Evolutionary conservation across 2,329 filamentous ascomycete genomes (phyloP), one percentile per base, ranked within the genome.

Genomic region (Chrysoporthe austroafricana): DNA sequence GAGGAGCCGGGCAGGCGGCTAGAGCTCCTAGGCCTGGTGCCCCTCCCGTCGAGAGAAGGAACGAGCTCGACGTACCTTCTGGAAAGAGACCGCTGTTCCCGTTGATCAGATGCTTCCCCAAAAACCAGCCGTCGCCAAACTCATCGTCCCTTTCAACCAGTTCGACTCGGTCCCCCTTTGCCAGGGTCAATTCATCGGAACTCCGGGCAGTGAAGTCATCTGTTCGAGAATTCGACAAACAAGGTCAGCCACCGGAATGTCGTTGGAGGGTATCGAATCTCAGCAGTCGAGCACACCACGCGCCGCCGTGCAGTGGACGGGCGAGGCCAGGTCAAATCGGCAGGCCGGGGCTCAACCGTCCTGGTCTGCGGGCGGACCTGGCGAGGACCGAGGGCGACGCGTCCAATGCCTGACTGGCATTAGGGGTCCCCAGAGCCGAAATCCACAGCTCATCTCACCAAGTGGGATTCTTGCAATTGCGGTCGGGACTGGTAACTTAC

Each of bases 161-260:
- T 81, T 95, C 91, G 70, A 96, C 90, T 71, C 91, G 88, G 75
- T 96, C 92, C 73, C 92, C 94, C 76, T 96, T 96, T 66, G 88
- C 84, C 72, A 99, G 85, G 73, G 89, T 96, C 76, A 99, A 85
- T 84, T 99, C 96, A 80, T 99, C 96, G 67, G 92, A 91, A 79
- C 94, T 96, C 73, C 96, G 90, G 67, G 95, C 94, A 73, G 90
- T 84, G 78, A 99, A 98, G 80, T 97, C 94, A 81, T 99, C 93
- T 97, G 71, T 60, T 64, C 46, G 42, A 56, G 34, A 21, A 59
- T 46, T 58, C 62, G 36, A 60, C 43, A 62, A 39, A 57, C 60
- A 44, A 65, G 68, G 26, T 70, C 58, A 70, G 68, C 52, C 59
- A 34, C 44, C n/a, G 52, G 57, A 60, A 67, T 67, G 32, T 56